phyloP scores from a whole-genome alignment of 805 yeast genomes.

The Candida nanaspora region DNA sequence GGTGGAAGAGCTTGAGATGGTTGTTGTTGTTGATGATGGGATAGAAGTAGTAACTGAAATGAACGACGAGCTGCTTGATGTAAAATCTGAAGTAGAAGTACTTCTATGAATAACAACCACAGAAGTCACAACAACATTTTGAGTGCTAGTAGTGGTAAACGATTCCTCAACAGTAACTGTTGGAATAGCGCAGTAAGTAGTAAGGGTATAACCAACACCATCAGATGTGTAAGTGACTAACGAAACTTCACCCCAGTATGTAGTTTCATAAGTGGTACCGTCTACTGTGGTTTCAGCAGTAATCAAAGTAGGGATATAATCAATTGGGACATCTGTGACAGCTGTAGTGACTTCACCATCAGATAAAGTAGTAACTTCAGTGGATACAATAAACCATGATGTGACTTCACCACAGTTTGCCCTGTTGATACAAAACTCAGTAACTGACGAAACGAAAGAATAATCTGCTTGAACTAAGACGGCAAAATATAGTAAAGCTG shows the following conservation, averaged over 20 bases:
- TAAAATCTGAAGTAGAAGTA: neutral
- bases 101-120: neutral
- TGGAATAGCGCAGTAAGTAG: slow-evolving; percentile 19
- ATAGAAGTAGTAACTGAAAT: neutral
- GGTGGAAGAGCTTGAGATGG: neutral
- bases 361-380: slow-evolving; percentile 9
- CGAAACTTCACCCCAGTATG: slow-evolving; percentile 14
- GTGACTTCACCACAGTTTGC: neutral
- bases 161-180: slow-evolving; percentile 4
- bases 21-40: neutral
- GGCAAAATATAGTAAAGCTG: neutral
- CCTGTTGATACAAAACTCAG: neutral
- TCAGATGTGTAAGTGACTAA: slow-evolving; percentile 10
- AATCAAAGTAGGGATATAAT: slow-evolving; percentile 13
- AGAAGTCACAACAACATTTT: neutral
- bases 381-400: neutral
- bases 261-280: slow-evolving; percentile 5
- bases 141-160: neutral
- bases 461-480: neutral
- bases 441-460: neutral
- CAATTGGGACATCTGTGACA: slow-evolving; percentile 7
- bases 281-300: slow-evolving; percentile 3
- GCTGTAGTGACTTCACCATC: slow-evolving; percentile 4
- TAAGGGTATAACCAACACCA: slow-evolving; percentile 11
- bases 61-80: neutral